Evolutionary conservation across 2,329 filamentous ascomycete genomes (phyloP), one percentile per base, ranked within the genome.

Genomic region (Alternaria gaisen): DNA sequence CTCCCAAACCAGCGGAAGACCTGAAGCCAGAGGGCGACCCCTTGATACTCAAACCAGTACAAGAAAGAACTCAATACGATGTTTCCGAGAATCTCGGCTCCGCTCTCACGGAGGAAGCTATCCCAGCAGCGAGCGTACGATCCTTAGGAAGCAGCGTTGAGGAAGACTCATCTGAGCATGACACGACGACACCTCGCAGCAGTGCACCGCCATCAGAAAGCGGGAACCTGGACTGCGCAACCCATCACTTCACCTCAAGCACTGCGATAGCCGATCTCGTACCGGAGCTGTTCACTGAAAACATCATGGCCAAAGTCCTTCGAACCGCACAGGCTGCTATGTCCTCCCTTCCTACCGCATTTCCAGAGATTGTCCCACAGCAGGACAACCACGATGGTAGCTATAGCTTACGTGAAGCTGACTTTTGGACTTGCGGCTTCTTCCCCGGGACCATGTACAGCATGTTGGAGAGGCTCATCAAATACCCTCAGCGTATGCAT

Each of bases 361-460:
- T 68, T 50, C 67, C 67, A 2, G 67, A 70, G 32, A 65, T 61
- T 10, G 66, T 67, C 8, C 57, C 64, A 4, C 67, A 70, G 28
- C 55, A 67, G 4, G n/a, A 5, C 3, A 56, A 38, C 7, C 41
- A 57, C 24, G 58, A 64, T 51, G 67, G 66, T 10, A 69, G 65
- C 14, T 84, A 83, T 58, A 74, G 80, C 18, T 79, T 82, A 55
- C 72, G 80, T 12, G 72, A 77, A 28, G 69, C 77, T 0, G 74
- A 80, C 10, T 83, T 83, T 57, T 84, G 82, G 83, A 84, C 82
- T 0, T 82, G 79, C 2, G 82, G 82, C 0, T 84, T 84, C 73
- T 84, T 84, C 55, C 82, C 82, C 0, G 82, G 82, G 0, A 77
- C 74, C 3, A 61, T 84, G 2, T 83, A 83, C 55, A 69, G 79